Evolutionary conservation across 116 monocot species (phyloP).

Genomic region (Zostera marina): DNA sequence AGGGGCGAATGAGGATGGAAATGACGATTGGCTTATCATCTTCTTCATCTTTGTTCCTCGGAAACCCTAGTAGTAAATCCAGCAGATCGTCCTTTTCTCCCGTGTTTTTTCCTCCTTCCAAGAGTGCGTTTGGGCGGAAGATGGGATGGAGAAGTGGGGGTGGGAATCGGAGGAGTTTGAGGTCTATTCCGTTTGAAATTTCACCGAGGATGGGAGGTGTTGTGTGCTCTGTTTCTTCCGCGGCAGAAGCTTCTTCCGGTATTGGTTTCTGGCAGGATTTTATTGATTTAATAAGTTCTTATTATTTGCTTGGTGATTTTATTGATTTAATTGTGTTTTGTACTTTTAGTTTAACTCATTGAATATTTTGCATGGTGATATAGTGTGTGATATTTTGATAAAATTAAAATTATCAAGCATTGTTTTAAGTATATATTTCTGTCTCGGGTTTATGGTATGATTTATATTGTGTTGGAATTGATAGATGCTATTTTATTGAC

Average conservation of each 20-base stretch:
- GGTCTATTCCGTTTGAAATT: slow-evolving; percentile 1
- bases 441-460: neutral
- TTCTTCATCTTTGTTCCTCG: neutral
- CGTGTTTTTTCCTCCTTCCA: neutral
- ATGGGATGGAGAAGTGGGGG: neutral
- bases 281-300: too few species aligned
- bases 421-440: neutral
- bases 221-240: slow-evolving; percentile 33
- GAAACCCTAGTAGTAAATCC: neutral
- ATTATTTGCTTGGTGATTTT: too few species aligned
- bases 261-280: neutral
- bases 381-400: neutral
- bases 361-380: neutral
- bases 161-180: slow-evolving; percentile 3
- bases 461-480: neutral
- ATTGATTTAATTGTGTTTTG: too few species aligned
- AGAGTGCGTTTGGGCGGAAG: neutral
- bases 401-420: neutral
- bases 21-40: slow-evolving; percentile 16
- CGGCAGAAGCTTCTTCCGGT: slow-evolving; percentile 29
- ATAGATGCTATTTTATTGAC: neutral
- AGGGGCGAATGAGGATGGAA: slow-evolving; percentile 25
- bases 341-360: too few species aligned
- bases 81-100: slow-evolving; percentile 1
- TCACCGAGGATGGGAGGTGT: slow-evolving; percentile 1